Percentiles rank a stretch among this genome's conserved stretches.
phyloP scores from a whole-genome alignment of 108 stramenopile genomes.

The Asterionellopsis glacialis region DNA sequence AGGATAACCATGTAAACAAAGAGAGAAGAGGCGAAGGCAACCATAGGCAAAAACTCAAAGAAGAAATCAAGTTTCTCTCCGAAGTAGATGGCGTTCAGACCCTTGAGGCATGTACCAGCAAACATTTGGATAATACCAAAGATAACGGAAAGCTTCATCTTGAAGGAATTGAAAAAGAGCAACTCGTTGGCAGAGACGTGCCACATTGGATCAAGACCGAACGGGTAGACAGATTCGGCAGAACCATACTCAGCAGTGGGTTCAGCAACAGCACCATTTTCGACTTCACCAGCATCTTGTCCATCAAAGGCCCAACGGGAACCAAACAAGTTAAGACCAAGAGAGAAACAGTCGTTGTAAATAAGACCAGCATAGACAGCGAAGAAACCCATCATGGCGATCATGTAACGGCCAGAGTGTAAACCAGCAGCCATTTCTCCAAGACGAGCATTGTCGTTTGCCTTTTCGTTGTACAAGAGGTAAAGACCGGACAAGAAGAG shows the following conservation, averaged over 20 bases:
- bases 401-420: constrained; percentile 92
- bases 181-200: constrained; percentile 93
- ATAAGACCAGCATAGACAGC: constrained; percentile 95
- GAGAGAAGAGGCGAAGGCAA: constrained; percentile 85
- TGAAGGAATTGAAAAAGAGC: constrained; percentile 97
- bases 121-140: constrained; percentile 98
- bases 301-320: constrained; percentile 80
- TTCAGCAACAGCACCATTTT: constrained; percentile 64
- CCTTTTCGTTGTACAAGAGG: constrained; percentile 78
- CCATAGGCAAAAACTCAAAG: constrained; percentile 97
- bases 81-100: constrained; percentile 92
- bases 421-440: constrained; percentile 87
- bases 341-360: constrained; percentile 98
- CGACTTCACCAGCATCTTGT: constrained; percentile 55
- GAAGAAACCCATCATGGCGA: constrained; percentile 96
- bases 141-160: constrained; percentile 99
- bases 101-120: constrained; percentile 88
- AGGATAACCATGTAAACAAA: constrained; percentile 98
- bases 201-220: constrained; percentile 98
- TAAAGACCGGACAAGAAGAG: constrained; percentile 79
- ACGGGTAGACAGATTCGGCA: constrained; percentile 88
- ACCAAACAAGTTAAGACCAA: constrained; percentile 91
- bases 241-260: constrained; percentile 69
- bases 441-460: constrained; percentile 66
- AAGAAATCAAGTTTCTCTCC: constrained; percentile 82